Percentiles rank a stretch among this genome's conserved stretches.
Conservation (phyloP, 2,329 filamentous ascomycete species). For the Tolypocladium inflatum region DNA sequence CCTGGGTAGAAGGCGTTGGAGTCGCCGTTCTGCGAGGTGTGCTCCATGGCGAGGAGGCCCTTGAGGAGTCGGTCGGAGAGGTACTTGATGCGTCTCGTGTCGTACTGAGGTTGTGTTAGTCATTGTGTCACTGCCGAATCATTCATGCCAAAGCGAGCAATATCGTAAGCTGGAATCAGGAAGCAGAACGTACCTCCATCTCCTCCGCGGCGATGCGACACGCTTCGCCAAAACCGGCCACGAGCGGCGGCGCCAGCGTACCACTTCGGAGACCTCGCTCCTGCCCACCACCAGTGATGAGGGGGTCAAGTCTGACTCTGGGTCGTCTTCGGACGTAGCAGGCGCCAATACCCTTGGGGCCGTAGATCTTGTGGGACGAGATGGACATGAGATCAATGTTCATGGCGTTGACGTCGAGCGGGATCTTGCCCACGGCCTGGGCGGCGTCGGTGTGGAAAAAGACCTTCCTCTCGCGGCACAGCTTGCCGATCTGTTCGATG, state of each 20-base stretch:
- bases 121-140: neutral
- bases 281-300: constrained; percentile 94
- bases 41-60: constrained; percentile 80
- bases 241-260: constrained; percentile 79
- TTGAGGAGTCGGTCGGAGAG: constrained; percentile 78
- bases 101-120: constrained; percentile 58
- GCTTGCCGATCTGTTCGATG: constrained; percentile 80
- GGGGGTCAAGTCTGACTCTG: constrained; percentile 85
- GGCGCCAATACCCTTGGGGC: constrained; percentile 91
- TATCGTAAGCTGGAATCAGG: constrained; percentile 36
- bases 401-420: constrained; percentile 93
- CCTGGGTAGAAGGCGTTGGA: constrained; percentile 79
- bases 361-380: constrained; percentile 97
- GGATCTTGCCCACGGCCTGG: constrained; percentile 98
- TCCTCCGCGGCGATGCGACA: constrained; percentile 87
- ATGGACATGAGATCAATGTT: constrained; percentile 99
- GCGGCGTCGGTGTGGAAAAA: constrained; percentile 98
- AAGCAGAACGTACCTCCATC: constrained; percentile 65
- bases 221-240: constrained; percentile 91
- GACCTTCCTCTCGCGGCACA: constrained; percentile 85
- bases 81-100: constrained; percentile 70
- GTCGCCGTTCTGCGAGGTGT: constrained; percentile 86
- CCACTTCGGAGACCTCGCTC: constrained; percentile 92
- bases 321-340: constrained; percentile 92
- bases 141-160: constrained; percentile 4